These are phyloP conservation scores for Fusarium udum DNA, from an alignment of 2,329 filamentous ascomycete genomes.

Conservation along the genomic window DNA sequence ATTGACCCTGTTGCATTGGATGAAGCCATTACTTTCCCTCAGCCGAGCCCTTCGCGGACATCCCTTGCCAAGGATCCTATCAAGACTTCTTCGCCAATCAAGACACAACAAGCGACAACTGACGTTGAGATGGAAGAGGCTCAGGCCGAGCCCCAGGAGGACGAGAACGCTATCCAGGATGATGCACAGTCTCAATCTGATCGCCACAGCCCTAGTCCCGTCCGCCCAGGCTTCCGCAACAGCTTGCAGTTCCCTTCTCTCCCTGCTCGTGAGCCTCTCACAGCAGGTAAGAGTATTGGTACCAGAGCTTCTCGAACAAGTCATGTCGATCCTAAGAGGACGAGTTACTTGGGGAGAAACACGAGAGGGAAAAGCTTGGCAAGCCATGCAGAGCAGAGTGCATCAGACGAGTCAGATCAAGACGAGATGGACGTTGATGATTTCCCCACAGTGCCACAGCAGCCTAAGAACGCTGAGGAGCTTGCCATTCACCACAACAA, in stretches of 20 bases:
- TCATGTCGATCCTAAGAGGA: slow-evolving; percentile 76
- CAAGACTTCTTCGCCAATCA: slow-evolving; percentile 49
- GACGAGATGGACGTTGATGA: slow-evolving; percentile 64
- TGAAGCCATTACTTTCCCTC: slow-evolving; percentile 27
- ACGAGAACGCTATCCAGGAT: slow-evolving; percentile 45
- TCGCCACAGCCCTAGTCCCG: slow-evolving; percentile 70
- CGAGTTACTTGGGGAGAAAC: slow-evolving; percentile 77
- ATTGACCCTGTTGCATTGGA: slow-evolving; percentile 32
- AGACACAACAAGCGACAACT: not conserved
- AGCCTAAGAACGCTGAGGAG: slow-evolving; percentile 55
- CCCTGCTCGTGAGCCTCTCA: slow-evolving; percentile 87
- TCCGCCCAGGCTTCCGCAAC: slow-evolving; percentile 82
- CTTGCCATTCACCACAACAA: slow-evolving; percentile 71
- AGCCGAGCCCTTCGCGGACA: slow-evolving; percentile 38
- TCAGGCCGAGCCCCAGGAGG: slow-evolving; percentile 19
- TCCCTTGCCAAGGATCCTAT: not conserved
- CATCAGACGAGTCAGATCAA: slow-evolving; percentile 56
- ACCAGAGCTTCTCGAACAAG: slow-evolving; percentile 78
- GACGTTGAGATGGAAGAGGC: slow-evolving; percentile 13
- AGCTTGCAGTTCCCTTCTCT: slow-evolving; percentile 94
- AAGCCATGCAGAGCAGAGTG: slow-evolving; percentile 55
- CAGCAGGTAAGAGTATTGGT: slow-evolving; percentile 84
- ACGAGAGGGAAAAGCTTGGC: slow-evolving; percentile 80
- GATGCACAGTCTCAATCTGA: slow-evolving; percentile 72
- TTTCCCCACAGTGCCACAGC: slow-evolving; percentile 48